Evolutionary conservation across 345 rosid species (phyloP).

Genomic region (Trapa incisa): DNA sequence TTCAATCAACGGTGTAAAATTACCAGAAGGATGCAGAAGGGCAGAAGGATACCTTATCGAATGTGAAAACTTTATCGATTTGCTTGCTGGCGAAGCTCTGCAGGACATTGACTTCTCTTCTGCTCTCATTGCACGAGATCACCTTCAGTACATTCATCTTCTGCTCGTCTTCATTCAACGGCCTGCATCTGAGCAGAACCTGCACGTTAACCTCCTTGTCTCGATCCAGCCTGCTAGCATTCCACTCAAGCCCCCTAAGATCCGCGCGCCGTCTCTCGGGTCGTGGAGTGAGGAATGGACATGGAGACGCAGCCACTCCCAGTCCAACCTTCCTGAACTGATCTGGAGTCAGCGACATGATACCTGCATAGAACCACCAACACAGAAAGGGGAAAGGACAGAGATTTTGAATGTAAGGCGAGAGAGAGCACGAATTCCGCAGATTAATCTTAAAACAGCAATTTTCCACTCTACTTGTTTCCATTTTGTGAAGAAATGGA

Average conservation of each 20-base stretch:
- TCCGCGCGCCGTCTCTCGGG: slow-evolving; percentile 70
- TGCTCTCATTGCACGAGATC: slow-evolving; percentile 60
- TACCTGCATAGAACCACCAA: slow-evolving; percentile 5
- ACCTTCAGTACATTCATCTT: slow-evolving; percentile 43
- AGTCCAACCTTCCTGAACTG: slow-evolving; percentile 42
- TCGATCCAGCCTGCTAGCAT: slow-evolving; percentile 46
- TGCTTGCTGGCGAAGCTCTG: slow-evolving; percentile 69
- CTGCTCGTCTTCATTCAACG: slow-evolving; percentile 71
- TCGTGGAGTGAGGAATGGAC: slow-evolving; percentile 78
- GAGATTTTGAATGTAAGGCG: not conserved
- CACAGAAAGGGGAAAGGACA: not conserved
- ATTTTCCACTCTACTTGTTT: not conserved
- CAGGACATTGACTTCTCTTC: slow-evolving; percentile 63
- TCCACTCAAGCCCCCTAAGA: slow-evolving; percentile 35
- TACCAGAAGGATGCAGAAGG: not conserved
- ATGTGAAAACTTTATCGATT: slow-evolving; percentile 66
- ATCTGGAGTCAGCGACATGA: slow-evolving; percentile 68
- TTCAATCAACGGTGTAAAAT: not conserved
- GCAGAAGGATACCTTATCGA: slow-evolving; percentile 53
- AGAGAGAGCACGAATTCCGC: not conserved
- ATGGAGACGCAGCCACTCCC: slow-evolving; percentile 65
- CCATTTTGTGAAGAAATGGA: not conserved
- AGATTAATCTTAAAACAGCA: not conserved
- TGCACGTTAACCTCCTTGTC: slow-evolving; percentile 83
- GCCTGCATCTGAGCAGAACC: slow-evolving; percentile 81